Evolutionary conservation across 2,329 filamentous ascomycete genomes (phyloP), one percentile per base, ranked within the genome.

Genomic region (Penicillium sp.): DNA sequence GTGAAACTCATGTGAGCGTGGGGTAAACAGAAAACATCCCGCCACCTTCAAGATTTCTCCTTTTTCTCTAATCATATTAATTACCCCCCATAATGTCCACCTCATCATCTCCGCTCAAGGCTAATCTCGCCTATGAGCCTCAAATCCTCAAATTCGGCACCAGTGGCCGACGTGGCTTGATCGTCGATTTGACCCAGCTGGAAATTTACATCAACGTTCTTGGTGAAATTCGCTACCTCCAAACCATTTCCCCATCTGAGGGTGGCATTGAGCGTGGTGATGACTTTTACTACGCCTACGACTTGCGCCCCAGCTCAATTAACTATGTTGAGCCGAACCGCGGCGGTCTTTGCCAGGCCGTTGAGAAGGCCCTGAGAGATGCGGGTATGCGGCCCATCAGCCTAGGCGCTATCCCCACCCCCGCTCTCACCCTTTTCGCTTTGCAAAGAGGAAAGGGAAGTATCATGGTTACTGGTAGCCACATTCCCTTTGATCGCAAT

Each of bases 391-490:
- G 49, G 3, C 61, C 70, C 13, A 62, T 72, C 55, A 72, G 70
- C 31, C 60, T 73, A 9, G 70, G 70, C 16, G 68, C 67, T 1
- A 73, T 73, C 16, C 70, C 71, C 9, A 73, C 70, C 8, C 71
- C 70, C 2, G 70, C 70, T 19, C 59, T 72, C 3, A 71, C 70
- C 1, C 68, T 55, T 49, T 71, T 60, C 50, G 71, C 71, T 23
- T 61, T 73, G 9, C 57, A 62, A 26, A 58, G 67, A 29, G 64
- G 56, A 6, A 73, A 72, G 56, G 71, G 70, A 6, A 72, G 68
- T 54, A 72, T 73, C 33, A 73, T 73, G 71, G 70, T 72, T 29
- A 73, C 71, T 4, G 70, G 71, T 5, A 73, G 71, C 53, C 71
- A 73, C 49, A 73, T 72, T 45, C 71, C 71, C 7, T 73, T 73